Conservation (phyloP, 1,139 yeast species). For the Candida neerlandica region DNA sequence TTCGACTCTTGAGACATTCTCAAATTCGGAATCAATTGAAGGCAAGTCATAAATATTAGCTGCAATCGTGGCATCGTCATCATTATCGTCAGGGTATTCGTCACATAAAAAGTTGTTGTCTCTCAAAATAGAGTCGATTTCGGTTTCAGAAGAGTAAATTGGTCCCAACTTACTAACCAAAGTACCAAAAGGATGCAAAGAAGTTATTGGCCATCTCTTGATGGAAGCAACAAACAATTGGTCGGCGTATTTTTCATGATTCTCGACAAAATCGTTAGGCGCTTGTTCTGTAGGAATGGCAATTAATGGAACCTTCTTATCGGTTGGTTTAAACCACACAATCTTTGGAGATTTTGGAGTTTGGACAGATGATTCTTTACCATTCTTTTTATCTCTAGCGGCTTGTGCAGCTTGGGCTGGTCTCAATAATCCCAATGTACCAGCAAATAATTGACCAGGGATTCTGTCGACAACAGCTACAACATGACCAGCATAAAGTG, state of each 20-base stretch:
- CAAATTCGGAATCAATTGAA: conserved; percentile 36
- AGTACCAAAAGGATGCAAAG: conserved; percentile 97
- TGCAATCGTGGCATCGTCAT: conserved; percentile 14
- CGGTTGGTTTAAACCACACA: conserved; percentile 99
- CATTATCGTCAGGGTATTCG: conserved; percentile 59
- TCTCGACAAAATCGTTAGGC: conserved; percentile 91
- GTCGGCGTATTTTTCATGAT: conserved; percentile 80
- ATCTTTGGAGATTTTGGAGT: conserved; percentile 77
- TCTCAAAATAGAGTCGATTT: conserved; percentile 85
- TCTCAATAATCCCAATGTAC: conserved; percentile 88
- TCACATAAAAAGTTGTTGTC: conserved; percentile 92
- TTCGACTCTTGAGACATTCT: conserved; percentile 49
- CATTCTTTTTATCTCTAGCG: conserved; percentile 65
- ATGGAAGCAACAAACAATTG: conserved; percentile 91
- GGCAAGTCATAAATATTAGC: conserved; percentile 37
- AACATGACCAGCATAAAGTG: conserved; percentile 96
- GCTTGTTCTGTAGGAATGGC: conserved; percentile 99
- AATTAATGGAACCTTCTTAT: conserved; percentile 93
- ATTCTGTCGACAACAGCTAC: conserved; percentile 62
- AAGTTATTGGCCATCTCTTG: conserved; percentile 98
- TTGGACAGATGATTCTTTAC: conserved; percentile 51
- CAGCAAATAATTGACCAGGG: conserved; percentile 93
- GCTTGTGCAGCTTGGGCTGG: conserved; percentile 96
- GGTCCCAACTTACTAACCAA: conserved; percentile 84
- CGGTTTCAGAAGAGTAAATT: conserved; percentile 75